Evolutionary conservation across 352 stramenopile genomes (phyloP), one percentile per base, ranked within the genome.

Genomic region (Globisporangium spinosum): DNA sequence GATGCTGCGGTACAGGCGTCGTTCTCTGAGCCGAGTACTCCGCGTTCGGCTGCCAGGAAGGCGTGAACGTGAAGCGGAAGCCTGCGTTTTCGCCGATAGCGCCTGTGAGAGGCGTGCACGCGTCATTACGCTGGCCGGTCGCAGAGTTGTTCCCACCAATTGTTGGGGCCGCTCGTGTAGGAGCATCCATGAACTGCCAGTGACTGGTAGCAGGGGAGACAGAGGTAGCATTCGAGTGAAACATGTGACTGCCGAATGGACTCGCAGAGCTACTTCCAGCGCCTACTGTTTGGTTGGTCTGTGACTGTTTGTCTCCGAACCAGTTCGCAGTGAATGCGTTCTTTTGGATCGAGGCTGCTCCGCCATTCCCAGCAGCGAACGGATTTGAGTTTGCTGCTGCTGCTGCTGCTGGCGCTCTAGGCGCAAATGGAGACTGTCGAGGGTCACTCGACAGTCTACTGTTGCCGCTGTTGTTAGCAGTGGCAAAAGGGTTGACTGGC

Each of bases 51-150:
- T 54, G 25, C 63, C 63, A 68, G 25, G 55, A 63, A 38, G 63
- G 63, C 25, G 63, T 49, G 38, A 49, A 32, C 34, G 55, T 68
- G 40, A 68, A 68, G 25, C 54, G 34, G 22, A 68, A 68, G 9
- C 62, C 62, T 38, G 53, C 8, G 6, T 29, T 29, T 9, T 15
- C 13, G 35, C 62, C 29, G 27, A n/a, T n/a, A 4, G 51, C 17
- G 17, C 43, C 43, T 51, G 15, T 51, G 6, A 22, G 9, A 51
- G 43, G 43, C 2, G 43, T 8, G 17, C 43, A 51, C 3, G 17
- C 38, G 13, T 15, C 3, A 20, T 47, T 47, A 13, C 38, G 13
- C 38, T 47, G 38, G 38, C 10, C 38, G 8, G 38, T 47, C 38
- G 38, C 43, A 51, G 43, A 22, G 17, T 51, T 34, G 15, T 13